A percentile compares a stretch with the other conserved stretches of the same genome.
phyloP scores from a whole-genome alignment of 192 early-diverging fungal species.

The Umbelopsis vinacea region DNA sequence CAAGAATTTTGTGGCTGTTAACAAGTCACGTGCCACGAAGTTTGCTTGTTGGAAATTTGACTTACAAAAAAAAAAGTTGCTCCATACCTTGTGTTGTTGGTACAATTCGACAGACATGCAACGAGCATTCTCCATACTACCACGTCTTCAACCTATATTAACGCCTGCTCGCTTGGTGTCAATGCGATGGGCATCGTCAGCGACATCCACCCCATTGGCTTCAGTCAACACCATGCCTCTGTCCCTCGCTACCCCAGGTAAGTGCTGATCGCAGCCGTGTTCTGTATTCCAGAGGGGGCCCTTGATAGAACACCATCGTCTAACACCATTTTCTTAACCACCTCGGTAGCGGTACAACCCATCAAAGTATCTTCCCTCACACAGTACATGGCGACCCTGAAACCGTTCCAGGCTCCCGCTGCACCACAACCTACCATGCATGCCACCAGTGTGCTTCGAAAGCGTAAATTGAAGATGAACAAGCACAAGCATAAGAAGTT shows the following conservation, averaged over 20 bases:
- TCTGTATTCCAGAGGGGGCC: not conserved
- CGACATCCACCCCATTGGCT: not conserved
- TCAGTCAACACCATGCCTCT: not conserved
- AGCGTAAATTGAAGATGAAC: constrained; percentile 92
- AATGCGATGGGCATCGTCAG: not conserved
- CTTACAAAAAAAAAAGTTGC: not conserved
- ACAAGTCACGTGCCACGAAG: not conserved
- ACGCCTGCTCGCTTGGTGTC: not conserved
- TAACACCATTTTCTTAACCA: no score
- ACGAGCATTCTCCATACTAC: constrained; percentile 1
- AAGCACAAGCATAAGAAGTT: constrained; percentile 96
- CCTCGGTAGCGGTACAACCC: not conserved
- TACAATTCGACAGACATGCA: not conserved
- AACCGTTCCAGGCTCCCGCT: constrained; percentile 5
- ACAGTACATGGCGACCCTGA: constrained; percentile 5
- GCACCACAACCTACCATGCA: constrained; percentile 41
- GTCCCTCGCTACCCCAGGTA: not conserved
- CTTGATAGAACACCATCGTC: no score
- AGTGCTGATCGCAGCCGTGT: not conserved
- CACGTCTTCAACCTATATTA: not conserved
- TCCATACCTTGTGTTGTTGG: not conserved
- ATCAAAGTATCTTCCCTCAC: not conserved
- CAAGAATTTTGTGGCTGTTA: not conserved
- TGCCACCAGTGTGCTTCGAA: constrained; percentile 81
- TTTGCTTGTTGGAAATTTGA: not conserved